Evolutionary conservation across 2,329 filamentous ascomycete species (phyloP), one percentile per base, ranked within the genome.

Genomic region (Fusarium cyanostomum): DNA sequence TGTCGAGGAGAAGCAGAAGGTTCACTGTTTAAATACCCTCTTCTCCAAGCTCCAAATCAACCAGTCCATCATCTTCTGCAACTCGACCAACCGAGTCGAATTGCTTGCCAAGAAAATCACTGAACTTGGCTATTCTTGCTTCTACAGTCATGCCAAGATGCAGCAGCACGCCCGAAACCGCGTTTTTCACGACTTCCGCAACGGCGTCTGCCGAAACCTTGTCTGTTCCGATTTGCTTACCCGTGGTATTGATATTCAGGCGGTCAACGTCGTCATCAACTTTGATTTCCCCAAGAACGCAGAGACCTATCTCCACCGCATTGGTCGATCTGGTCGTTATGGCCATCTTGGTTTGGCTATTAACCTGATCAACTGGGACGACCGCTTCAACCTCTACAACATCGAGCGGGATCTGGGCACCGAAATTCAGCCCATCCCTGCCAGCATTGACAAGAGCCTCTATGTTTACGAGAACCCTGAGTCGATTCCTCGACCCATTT

Each of bases 21-120:
- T 99, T 16, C 96, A 99, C 81, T 99, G 95, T 77, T 82, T 99
- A 67, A 99, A 99, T 82, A 99, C 95, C 1, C 89, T 99, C 64
- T 99, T 99, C 83, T 97, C 94, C 70, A 97, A 97, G 80, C 88
- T 99, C 13, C 94, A 99, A 79, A 99, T 99, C 81, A 99, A 99
- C 81, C 95, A 99, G 82, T 99, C 96, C 63, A 99, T 99, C 81
- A 99, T 99, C 76, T 99, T 99, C 82, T 99, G 95, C 82, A 99
- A 99, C 80, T 99, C 95, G 35, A 99, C 95, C 51, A 98, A 98
- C 78, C 92, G 95, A 67, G 95, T 99, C 60, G 95, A 99, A 79
- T 85, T 99, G 50, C 86, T 99, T 24, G 95, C 95, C 46, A 99
- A 99, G 85, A 99, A 99, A 80, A 99, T 99, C 73, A 99, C 96